Conservation (phyloP, 2,329 filamentous ascomycete genomes). For the Pseudocercospora fuligena region DNA sequence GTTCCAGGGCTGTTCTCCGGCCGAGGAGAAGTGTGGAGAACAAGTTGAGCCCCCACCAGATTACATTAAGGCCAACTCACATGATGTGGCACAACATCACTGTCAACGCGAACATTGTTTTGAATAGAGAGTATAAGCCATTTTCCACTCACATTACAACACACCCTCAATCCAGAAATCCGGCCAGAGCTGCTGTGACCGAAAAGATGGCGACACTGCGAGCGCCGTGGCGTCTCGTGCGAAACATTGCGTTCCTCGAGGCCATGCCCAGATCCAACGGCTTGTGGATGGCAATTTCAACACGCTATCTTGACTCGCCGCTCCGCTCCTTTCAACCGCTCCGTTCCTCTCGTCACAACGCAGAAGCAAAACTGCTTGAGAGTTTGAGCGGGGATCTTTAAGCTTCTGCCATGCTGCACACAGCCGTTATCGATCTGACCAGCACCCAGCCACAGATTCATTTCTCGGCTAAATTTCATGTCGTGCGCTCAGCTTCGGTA, state of each 20-base stretch:
- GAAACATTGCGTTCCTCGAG: background rate
- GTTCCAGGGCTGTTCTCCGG: background rate
- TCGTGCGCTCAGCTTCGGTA: background rate
- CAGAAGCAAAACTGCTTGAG: background rate
- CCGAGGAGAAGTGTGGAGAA: background rate
- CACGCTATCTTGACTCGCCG: background rate
- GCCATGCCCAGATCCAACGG: background rate
- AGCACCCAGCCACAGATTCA: background rate
- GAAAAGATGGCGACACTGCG: background rate
- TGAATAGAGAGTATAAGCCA: background rate
- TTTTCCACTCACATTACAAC: background rate
- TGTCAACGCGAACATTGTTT: background rate
- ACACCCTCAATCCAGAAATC: background rate
- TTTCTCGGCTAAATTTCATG: constrained; percentile 1
- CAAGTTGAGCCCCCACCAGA: background rate
- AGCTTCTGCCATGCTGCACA: constrained; percentile 8
- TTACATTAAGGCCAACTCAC: background rate
- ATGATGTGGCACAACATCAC: background rate
- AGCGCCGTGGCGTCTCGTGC: background rate
- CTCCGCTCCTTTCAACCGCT: background rate
- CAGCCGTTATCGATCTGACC: constrained; percentile 6
- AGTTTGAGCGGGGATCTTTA: background rate
- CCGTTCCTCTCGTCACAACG: background rate
- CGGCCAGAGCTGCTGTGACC: background rate
- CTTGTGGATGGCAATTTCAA: background rate